Base-by-base conservation (phyloP, 1,284 basidiomycete genomes). In the Cutaneotrichosporon curvatum region DNA sequence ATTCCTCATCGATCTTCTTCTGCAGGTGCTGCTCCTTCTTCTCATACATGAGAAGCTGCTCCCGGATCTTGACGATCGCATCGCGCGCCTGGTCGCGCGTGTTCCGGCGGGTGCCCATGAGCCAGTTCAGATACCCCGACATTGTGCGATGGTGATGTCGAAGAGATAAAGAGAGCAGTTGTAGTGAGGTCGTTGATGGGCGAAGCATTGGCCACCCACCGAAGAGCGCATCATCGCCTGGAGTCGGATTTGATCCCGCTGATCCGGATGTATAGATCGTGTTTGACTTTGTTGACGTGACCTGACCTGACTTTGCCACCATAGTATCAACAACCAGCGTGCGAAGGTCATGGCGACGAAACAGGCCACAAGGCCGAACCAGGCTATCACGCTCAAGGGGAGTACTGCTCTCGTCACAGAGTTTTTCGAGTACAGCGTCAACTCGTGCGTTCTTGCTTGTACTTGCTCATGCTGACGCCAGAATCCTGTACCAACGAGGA, bases 1-100 rank as follows among this genome's bases (percentile, higher is more conserved):
- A 63, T 69, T 97, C 94, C 54, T 96, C 91, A 35, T 95, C 90
- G 60, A 98, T 90, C 83, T 95, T 92, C 79, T 88, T 91, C 77
- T 87, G 84, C 56, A 97, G 76, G 73, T 88, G 79, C 73, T 97
- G 92, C 76, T 98, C 95, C 78, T 96, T 96, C 87, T 97, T 99
- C 79, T 97, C 91, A 59, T 98, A 83, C 82, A 96, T 86, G 72
- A 92, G 81, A 54, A 92, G 78, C 68, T 91, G 86, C 72, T 89
- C 83, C 61, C 90, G 80, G 59, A 94, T 77, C 28, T 75, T 78
- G 51, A 94, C 85, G 68, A 94, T 94, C 39, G 90, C 85, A 67
- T 90, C 85, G 60, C 87, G 79, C 30, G 87, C 82, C 30, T 80
- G 76, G 70, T 83, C 80, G 68, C 85, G 86, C 28, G 84, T 76